Percentiles rank a stretch among this genome's conserved stretches.
These are phyloP conservation scores for Colletotrichum horii DNA, from an alignment of 2,329 filamentous ascomycete genomes.

Conservation along the genomic window DNA sequence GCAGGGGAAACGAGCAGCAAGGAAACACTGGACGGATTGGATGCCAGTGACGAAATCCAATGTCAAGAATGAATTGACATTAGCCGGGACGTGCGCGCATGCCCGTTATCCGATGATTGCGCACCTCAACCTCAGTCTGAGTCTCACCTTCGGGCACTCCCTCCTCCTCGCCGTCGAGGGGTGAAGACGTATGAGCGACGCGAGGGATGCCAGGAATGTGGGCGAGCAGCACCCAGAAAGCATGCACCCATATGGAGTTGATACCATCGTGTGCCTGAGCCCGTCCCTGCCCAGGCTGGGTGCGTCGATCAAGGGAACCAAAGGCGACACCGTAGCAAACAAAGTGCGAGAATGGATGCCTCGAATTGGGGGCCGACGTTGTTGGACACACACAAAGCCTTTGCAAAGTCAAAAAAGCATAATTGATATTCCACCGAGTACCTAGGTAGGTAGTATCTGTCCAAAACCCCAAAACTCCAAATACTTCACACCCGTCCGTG, in stretches of 20 bases:
- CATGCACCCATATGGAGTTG: neutral
- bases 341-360: neutral
- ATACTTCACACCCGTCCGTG: neutral
- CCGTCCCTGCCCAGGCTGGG: neutral
- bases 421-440: neutral
- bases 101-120: neutral
- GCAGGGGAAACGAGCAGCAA: neutral
- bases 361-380: neutral
- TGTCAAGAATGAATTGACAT: neutral
- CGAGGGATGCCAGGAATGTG: slow-evolving; percentile 15
- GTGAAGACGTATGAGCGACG: neutral
- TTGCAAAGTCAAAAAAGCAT: neutral
- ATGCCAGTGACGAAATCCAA: neutral
- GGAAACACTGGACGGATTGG: neutral
- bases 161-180: neutral
- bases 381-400: neutral
- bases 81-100: neutral
- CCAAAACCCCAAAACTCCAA: neutral
- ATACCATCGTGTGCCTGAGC: neutral
- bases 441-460: neutral
- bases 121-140: neutral
- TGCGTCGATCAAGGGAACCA: slow-evolving; percentile 11
- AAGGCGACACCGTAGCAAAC: neutral
- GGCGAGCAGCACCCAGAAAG: neutral
- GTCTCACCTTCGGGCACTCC: neutral